Evolutionary conservation across 129 eudicot species (phyloP).

Genomic region (Ambrosia artemisiifolia): DNA sequence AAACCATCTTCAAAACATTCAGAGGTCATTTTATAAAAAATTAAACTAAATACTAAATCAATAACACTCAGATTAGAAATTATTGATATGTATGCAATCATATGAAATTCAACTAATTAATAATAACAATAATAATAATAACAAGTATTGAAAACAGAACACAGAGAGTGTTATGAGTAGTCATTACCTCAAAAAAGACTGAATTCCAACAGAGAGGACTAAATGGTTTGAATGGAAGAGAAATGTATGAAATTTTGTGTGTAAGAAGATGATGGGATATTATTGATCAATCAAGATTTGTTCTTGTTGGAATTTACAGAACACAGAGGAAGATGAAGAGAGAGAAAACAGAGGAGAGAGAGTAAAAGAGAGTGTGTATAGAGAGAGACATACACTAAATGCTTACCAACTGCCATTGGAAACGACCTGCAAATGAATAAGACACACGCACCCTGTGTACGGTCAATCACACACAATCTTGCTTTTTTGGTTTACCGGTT

Average conservation of each 20-base stretch:
- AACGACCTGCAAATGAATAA: slow-evolving; percentile 48
- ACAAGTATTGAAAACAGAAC: slow-evolving; percentile 11
- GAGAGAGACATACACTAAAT: slow-evolving; percentile 41
- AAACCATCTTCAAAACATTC: not conserved
- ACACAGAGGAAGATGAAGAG: slow-evolving; percentile 24
- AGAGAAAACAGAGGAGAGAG: slow-evolving; percentile 29
- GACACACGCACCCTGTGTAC: slow-evolving; percentile 38
- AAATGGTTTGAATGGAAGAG: slow-evolving; percentile 3
- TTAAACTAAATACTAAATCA: slow-evolving; percentile 11
- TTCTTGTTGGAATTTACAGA: slow-evolving; percentile 31
- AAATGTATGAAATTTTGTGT: slow-evolving; percentile 19
- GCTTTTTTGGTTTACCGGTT: slow-evolving; percentile 33
- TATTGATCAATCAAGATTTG: slow-evolving; percentile 22
- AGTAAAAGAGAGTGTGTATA: not conserved
- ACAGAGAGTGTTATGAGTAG: not conserved
- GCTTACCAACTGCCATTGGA: slow-evolving; percentile 88
- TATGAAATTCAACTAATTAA: not conserved
- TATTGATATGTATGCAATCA: slow-evolving; percentile 20
- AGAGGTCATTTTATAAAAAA: not conserved
- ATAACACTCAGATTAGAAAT: not conserved
- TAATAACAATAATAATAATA: not conserved
- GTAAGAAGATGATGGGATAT: slow-evolving; percentile 1
- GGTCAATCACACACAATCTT: slow-evolving; percentile 45
- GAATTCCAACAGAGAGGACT: slow-evolving; percentile 1
- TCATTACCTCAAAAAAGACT: slow-evolving; percentile 27